Conservation (phyloP, 1,139 yeast genomes). For the Diutina siamensis region DNA sequence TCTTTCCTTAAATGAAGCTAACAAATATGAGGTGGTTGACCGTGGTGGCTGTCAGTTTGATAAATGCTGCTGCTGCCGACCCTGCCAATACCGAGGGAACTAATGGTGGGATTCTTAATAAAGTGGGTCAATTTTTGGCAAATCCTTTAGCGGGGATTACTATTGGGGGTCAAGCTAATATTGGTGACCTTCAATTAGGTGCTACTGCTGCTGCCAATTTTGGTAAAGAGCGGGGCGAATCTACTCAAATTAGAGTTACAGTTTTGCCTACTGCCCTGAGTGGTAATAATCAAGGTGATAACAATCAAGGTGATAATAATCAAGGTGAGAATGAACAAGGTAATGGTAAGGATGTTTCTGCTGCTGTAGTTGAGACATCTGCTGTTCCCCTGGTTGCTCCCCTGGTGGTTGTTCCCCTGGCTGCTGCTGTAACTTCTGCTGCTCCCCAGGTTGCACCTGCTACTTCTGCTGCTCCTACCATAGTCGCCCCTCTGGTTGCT, state of each 20-base stretch:
- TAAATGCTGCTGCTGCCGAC: conserved; percentile 1
- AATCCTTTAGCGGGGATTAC: not conserved
- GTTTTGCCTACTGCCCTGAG: not conserved
- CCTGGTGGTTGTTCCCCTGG: not conserved
- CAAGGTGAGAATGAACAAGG: not conserved
- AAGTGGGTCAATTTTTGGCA: not conserved
- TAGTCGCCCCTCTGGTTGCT: not conserved
- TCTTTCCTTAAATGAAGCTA: conserved; percentile 4
- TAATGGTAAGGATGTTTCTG: no score
- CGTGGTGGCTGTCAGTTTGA: not conserved
- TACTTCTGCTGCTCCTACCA: not conserved
- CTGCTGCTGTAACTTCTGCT: not conserved
- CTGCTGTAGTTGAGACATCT: no score
- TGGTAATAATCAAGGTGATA: not conserved
- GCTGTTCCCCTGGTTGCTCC: no score
- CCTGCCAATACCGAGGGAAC: not conserved
- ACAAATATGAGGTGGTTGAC: not conserved
- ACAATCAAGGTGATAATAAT: not conserved
- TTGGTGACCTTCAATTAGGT: not conserved
- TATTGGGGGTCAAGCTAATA: not conserved
- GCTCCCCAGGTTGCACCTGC: not conserved
- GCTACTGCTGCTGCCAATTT: not conserved
- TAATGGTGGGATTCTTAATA: not conserved
- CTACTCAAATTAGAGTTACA: not conserved
- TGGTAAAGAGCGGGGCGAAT: not conserved